Evolutionary conservation across 2,329 filamentous ascomycete genomes (phyloP), one percentile per base, ranked within the genome.

Genomic region (Talaromyces amestolkiae): DNA sequence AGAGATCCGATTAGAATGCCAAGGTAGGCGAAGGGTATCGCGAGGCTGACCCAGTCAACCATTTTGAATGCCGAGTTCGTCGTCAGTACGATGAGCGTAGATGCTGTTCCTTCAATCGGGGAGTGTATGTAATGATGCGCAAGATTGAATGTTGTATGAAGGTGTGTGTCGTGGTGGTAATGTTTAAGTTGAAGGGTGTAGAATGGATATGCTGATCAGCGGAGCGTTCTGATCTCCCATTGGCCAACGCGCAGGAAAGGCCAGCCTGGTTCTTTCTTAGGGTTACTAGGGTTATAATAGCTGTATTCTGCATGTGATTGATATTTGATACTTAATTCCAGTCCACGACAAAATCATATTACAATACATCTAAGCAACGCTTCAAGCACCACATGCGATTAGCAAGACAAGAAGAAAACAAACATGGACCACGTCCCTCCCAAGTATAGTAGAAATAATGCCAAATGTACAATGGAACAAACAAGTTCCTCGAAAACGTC

Each of bases 11-110:
- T 85, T 64, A 99, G 89, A 66, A 98, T 91, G 71, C 87, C 85
- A 66, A 99, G 85, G 80, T 99, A 99, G 80, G 92, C 89, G 75
- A 97, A 86, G 67, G 95, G 94, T 73, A 97, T 87, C 75, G 88
- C 83, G 68, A 98, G 89, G 81, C 91, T 90, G 80, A 91, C 82
- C 92, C 92, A 96, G 84, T 96, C 87, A 67, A 86, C 81, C 79
- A 84, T 84, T 64, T 70, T 72, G 72, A 59, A 22, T 59, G 24
- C 39, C 13, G 37, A 13, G n/a, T 39, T 33, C 11, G 51, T 37
- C 17, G 11, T 59, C 31, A 22, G 13, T 5, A 22, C 9, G 10
- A 58, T 22, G 37, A n/a, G 17, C 19, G 13, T 17, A 15, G 24
- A 8, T 37, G 19, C 11, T 24, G 8, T 13, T 8, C 1, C 7